These are phyloP conservation scores for Tylopilus rubrobrunneus DNA, from an alignment of 768 basidiomycete genomes.

Conservation along the genomic window DNA sequence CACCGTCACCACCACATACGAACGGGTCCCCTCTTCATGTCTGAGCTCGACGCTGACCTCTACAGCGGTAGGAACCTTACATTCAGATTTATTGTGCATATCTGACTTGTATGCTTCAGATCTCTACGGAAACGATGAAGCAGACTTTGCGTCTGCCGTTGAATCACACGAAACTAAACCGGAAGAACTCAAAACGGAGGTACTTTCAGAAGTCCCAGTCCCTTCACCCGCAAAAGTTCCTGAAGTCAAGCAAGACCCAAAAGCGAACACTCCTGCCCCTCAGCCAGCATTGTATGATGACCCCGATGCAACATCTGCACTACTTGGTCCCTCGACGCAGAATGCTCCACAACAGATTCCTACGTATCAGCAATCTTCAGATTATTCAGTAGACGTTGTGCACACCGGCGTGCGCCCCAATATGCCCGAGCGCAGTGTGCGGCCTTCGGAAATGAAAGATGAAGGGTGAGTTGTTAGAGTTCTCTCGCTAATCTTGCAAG, in stretches of 20 bases:
- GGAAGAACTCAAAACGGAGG: slow-evolving; percentile 27
- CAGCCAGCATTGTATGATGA: slow-evolving; percentile 17
- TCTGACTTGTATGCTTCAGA: slow-evolving; percentile 37
- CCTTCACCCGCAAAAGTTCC: slow-evolving; percentile 16
- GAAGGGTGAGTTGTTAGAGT: slow-evolving; percentile 79
- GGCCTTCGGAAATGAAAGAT: slow-evolving; percentile 92
- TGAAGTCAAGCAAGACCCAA: slow-evolving; percentile 20
- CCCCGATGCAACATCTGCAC: background rate
- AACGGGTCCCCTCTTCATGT: slow-evolving; percentile 40
- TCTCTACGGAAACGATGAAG: slow-evolving; percentile 63
- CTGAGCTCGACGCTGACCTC: slow-evolving; percentile 84
- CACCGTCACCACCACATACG: slow-evolving; percentile 34
- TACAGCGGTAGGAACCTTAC: slow-evolving; percentile 64
- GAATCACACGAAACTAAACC: slow-evolving; percentile 33
- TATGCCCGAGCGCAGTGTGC: slow-evolving; percentile 60
- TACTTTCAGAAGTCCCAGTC: slow-evolving; percentile 20
- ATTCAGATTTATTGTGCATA: background rate
- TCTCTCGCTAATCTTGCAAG: slow-evolving; percentile 8
- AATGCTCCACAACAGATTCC: slow-evolving; percentile 66
- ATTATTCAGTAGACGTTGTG: slow-evolving; percentile 40
- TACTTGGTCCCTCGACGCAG: slow-evolving; percentile 34
- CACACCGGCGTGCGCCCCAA: slow-evolving; percentile 36
- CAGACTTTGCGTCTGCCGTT: slow-evolving; percentile 52
- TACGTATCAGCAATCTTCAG: slow-evolving; percentile 68
- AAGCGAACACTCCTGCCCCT: slow-evolving; percentile 6